Evolutionary conservation across 1,284 basidiomycete genomes (phyloP).

Genomic region (Marasmius fiardii): DNA sequence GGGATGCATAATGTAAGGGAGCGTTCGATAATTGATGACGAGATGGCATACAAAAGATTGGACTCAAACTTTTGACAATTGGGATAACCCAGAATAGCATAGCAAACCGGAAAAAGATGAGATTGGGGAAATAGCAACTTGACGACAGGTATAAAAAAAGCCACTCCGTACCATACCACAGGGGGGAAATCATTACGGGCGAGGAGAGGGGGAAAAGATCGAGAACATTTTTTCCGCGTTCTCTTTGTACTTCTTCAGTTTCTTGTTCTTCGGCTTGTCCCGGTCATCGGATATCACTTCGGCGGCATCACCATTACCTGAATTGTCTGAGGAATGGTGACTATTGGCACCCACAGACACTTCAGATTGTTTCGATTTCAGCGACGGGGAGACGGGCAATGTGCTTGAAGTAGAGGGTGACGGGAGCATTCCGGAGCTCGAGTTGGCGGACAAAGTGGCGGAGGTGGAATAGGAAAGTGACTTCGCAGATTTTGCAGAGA

Average conservation of each 20-base stretch:
- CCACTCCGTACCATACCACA: too few species aligned
- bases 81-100: slow-evolving; percentile 1
- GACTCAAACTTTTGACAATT: slow-evolving; percentile 2
- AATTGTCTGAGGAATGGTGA: slow-evolving; percentile 69
- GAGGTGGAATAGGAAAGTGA: slow-evolving; percentile 43
- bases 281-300: slow-evolving; percentile 31
- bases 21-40: not conserved
- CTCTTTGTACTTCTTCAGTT: slow-evolving; percentile 79
- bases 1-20: slow-evolving; percentile 5
- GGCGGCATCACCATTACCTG: slow-evolving; percentile 47
- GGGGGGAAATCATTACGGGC: slow-evolving; percentile 9
- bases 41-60: slow-evolving; percentile 4
- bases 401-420: slow-evolving; percentile 19
- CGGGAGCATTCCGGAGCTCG: slow-evolving; percentile 18
- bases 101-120: not conserved
- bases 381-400: slow-evolving; percentile 53
- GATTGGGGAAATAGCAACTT: not conserved
- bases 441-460: slow-evolving; percentile 44
- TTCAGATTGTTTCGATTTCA: slow-evolving; percentile 76
- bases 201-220: slow-evolving; percentile 59
- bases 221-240: slow-evolving; percentile 79
- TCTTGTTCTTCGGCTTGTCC: slow-evolving; percentile 62
- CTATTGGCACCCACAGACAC: slow-evolving; percentile 65
- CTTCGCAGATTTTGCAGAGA: slow-evolving; percentile 46
- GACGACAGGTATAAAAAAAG: not conserved